Evolutionary conservation across 495 filamentous ascomycete genomes (phyloP).

Genomic region (Penicillium longicatenatum): DNA sequence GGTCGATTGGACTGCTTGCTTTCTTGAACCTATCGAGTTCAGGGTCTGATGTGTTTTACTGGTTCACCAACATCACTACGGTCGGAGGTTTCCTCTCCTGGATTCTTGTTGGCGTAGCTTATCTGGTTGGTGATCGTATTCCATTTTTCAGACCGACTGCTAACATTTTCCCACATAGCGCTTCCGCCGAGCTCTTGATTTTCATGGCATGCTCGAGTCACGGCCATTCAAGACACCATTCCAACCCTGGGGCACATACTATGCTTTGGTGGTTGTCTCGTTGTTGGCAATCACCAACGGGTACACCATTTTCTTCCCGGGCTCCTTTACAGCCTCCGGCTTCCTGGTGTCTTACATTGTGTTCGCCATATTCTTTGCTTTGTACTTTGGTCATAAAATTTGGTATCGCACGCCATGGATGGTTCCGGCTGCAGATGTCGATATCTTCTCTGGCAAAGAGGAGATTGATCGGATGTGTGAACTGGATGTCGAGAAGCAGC

Average conservation of each 20-base stretch:
- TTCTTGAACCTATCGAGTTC: constrained; percentile 50
- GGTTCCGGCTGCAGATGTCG: constrained; percentile 48
- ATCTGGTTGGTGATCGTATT: constrained; percentile 25
- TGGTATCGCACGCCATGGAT: constrained; percentile 44
- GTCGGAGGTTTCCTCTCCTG: constrained; percentile 66
- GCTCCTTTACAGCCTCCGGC: constrained; percentile 39
- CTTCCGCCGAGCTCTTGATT: constrained; percentile 47
- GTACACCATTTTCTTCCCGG: constrained; percentile 63
- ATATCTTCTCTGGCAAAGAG: constrained; percentile 34
- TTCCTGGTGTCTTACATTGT: constrained; percentile 53
- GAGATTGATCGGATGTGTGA: constrained; percentile 36
- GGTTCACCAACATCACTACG: constrained; percentile 58
- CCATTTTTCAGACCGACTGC: neutral
- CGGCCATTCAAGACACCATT: constrained; percentile 55
- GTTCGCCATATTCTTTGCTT: constrained; percentile 72
- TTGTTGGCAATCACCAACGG: constrained; percentile 65
- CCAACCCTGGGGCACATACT: constrained; percentile 57
- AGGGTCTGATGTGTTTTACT: constrained; percentile 55
- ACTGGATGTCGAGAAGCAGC: constrained; percentile 26
- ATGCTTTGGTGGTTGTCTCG: constrained; percentile 56
- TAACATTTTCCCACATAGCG: constrained; percentile 23
- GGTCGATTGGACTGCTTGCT: constrained; percentile 47
- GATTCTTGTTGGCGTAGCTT: constrained; percentile 38
- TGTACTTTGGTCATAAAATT: constrained; percentile 47
- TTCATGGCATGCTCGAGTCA: constrained; percentile 44